phyloP scores from a whole-genome alignment of 176 grass and related monocot species.

The Tuctoria greenei region DNA sequence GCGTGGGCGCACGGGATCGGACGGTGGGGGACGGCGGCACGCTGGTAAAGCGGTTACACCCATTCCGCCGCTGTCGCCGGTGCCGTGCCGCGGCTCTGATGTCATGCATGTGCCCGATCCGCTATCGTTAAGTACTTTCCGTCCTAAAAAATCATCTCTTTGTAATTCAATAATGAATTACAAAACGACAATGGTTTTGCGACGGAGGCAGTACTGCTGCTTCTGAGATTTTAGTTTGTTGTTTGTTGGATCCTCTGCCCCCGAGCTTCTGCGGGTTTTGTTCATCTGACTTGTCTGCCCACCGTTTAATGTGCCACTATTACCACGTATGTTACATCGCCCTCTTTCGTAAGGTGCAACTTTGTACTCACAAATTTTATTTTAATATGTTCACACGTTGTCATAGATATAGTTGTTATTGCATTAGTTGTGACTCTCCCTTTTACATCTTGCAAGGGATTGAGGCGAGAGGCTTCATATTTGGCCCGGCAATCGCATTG shows the following conservation, averaged over 20 bases:
- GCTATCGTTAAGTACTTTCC: slow-evolving; percentile 63
- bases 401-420: background rate
- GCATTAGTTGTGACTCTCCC: background rate
- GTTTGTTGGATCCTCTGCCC: slow-evolving; percentile 46
- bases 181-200: no score
- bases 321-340: no score
- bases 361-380: no score
- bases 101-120: slow-evolving; percentile 57
- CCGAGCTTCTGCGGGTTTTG: background rate
- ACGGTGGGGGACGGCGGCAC: slow-evolving; percentile 15
- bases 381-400: no score
- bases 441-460: slow-evolving; percentile 54
- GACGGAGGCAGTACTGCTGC: no score
- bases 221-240: slow-evolving; percentile 47
- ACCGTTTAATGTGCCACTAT: background rate
- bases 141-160: no score
- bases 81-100: background rate
- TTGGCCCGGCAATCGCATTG: slow-evolving; percentile 76
- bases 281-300: background rate
- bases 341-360: no score
- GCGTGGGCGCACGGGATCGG: slow-evolving; percentile 26
- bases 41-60: background rate
- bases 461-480: slow-evolving; percentile 90
- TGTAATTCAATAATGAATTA: no score
- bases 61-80: no score